These are phyloP conservation scores for Juglanconis oblonga DNA, from an alignment of 2,329 filamentous ascomycete genomes.

Conservation along the genomic window DNA sequence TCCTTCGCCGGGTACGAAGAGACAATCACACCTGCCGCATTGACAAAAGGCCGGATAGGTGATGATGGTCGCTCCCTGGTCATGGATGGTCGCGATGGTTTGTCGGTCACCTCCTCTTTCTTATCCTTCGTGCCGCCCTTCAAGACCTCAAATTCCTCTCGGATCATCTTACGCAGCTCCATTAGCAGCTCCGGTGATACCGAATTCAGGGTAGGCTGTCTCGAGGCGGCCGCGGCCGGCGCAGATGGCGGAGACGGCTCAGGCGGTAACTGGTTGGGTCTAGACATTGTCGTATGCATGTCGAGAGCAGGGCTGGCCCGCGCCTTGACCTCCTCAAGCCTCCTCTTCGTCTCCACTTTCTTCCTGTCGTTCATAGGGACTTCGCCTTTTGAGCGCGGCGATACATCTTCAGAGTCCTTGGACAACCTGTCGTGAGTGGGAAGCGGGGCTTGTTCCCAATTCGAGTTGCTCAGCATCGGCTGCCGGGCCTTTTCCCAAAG, in stretches of 20 bases:
- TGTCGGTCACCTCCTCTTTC: neutral
- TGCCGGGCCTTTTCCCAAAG: conserved; percentile 3
- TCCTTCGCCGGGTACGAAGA: conserved; percentile 5
- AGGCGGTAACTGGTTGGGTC: neutral
- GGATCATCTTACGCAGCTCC: conserved; percentile 23
- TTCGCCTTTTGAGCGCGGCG: conserved; percentile 13
- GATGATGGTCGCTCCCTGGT: conserved; percentile 1
- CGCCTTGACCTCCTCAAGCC: conserved; percentile 4
- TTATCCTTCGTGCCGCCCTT: conserved; percentile 5
- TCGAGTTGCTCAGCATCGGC: conserved; percentile 1
- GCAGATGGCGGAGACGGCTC: neutral
- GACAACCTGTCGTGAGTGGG: neutral
- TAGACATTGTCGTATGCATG: neutral
- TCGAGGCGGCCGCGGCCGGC: neutral
- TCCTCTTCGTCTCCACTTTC: conserved; percentile 12
- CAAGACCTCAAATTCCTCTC: conserved; percentile 20
- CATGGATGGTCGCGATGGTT: neutral
- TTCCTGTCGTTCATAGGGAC: conserved; percentile 7
- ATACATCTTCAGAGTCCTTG: conserved; percentile 8
- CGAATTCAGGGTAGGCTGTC: neutral
- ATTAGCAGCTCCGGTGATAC: conserved; percentile 19
- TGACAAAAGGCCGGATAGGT: neutral
- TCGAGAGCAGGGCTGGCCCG: conserved; percentile 1
- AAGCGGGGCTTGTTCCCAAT: neutral
- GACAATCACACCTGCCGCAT: neutral